A percentile compares a stretch with the other conserved stretches of the same genome.
phyloP scores from a whole-genome alignment of 2,329 filamentous ascomycete species.

The Pseudocercospora vitis region DNA sequence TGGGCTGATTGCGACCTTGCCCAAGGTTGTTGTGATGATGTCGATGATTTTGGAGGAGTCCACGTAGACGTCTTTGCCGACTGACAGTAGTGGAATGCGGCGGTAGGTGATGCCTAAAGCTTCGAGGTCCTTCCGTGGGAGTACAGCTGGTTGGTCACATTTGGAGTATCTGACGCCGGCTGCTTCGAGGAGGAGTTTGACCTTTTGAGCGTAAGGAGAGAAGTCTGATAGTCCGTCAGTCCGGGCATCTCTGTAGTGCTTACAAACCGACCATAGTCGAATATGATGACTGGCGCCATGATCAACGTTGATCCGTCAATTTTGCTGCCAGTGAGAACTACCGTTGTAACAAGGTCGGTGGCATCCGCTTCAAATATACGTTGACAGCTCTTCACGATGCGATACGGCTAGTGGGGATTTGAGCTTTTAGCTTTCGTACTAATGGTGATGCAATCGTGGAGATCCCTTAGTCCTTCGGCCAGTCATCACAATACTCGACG shows the following conservation, averaged over 20 bases:
- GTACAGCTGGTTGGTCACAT: conserved; percentile 31
- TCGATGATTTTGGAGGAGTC: conserved; percentile 33
- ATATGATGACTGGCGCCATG: conserved; percentile 29
- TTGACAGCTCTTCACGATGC: not conserved
- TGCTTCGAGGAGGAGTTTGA: conserved; percentile 29
- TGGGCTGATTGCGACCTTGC: conserved; percentile 24
- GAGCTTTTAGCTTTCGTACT: conserved; percentile 3
- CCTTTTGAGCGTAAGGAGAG: conserved; percentile 35
- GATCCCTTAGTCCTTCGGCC: not conserved
- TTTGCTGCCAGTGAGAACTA: not conserved
- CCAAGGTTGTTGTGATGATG: conserved; percentile 9
- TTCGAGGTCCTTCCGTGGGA: conserved; percentile 36
- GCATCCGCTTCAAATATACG: not conserved
- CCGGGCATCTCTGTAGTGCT: not conserved
- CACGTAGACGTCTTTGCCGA: conserved; percentile 37
- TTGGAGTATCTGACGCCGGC: conserved; percentile 28
- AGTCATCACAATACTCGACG: not conserved
- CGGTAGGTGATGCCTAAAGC: conserved; percentile 36
- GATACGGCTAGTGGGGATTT: not conserved
- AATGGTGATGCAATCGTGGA: conserved; percentile 6
- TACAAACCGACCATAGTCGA: conserved; percentile 31
- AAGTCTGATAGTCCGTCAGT: conserved; percentile 20
- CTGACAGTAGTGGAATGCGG: conserved; percentile 35
- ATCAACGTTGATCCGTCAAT: not conserved
- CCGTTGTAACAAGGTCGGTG: not conserved